Conservation (phyloP, 164 flowering plant species). For the Magnolia officinalis region DNA sequence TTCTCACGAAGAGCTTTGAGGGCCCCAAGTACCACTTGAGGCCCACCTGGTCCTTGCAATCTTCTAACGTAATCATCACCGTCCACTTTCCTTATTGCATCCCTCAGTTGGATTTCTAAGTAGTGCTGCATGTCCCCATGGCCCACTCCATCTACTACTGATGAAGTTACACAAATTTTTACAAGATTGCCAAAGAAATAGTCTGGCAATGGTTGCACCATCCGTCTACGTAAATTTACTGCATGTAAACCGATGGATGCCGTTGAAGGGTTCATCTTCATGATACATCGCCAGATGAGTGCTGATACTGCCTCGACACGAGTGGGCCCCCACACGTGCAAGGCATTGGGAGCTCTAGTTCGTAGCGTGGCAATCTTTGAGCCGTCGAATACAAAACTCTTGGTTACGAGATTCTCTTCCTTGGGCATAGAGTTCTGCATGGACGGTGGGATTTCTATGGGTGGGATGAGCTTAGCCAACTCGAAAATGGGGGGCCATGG, state of each 20-base stretch:
- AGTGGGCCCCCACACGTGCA: too few relatives aligned
- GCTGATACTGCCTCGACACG: too few relatives aligned
- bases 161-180: background rate
- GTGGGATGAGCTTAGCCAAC: slow-evolving; percentile 21
- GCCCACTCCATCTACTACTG: background rate
- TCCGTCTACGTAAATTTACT: slow-evolving; percentile 7
- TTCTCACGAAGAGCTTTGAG: too few relatives aligned
- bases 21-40: too few relatives aligned
- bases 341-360: slow-evolving; percentile 1
- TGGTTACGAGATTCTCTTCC: slow-evolving; percentile 4
- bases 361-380: slow-evolving; percentile 12
- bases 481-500: slow-evolving; percentile 22
- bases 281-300: too few relatives aligned
- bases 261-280: background rate
- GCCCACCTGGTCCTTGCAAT: background rate
- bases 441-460: slow-evolving; percentile 6
- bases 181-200: slow-evolving; percentile 7
- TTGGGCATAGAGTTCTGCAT: background rate
- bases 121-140: background rate
- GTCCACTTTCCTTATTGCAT: slow-evolving; percentile 1
- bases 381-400: slow-evolving; percentile 21
- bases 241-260: background rate
- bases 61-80: background rate
- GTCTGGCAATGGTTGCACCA: slow-evolving; percentile 4
- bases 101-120: background rate